phyloP scores from a whole-genome alignment of 129 eudicot genomes.

The Oenanthe sinensis region DNA sequence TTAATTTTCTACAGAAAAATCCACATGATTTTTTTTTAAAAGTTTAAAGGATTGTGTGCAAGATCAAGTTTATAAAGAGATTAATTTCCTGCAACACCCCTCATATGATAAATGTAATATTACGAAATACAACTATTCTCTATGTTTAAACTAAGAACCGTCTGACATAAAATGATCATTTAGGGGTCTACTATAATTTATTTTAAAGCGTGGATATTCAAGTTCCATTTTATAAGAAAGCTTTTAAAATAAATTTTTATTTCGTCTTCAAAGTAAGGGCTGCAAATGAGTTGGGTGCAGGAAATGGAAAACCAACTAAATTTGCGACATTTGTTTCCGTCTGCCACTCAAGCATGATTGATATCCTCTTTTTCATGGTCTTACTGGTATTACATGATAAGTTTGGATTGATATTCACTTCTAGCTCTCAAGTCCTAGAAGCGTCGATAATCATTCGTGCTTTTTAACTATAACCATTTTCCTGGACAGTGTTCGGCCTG shows the following conservation, averaged over 20 bases:
- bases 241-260: not conserved
- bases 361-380: slow-evolving; percentile 33
- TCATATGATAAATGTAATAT: not conserved
- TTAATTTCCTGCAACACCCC: not conserved
- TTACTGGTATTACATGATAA: slow-evolving; percentile 40
- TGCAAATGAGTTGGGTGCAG: slow-evolving; percentile 80
- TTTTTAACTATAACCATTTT: slow-evolving; percentile 69
- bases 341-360: slow-evolving; percentile 41
- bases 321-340: slow-evolving; percentile 64
- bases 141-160: not conserved
- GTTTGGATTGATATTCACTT: slow-evolving; percentile 48
- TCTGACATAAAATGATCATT: not conserved
- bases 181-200: not conserved
- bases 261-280: slow-evolving; percentile 64
- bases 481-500: slow-evolving; percentile 77
- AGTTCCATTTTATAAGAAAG: not conserved
- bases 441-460: slow-evolving; percentile 40
- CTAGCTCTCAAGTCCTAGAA: slow-evolving; percentile 44
- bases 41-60: not conserved
- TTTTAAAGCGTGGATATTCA: not conserved
- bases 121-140: not conserved
- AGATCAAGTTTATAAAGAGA: not conserved
- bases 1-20: not conserved
- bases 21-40: not conserved
- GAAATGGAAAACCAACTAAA: slow-evolving; percentile 62